Conservation (phyloP, 129 eudicot species). For the Rutidosis leptorrhynchoides region DNA sequence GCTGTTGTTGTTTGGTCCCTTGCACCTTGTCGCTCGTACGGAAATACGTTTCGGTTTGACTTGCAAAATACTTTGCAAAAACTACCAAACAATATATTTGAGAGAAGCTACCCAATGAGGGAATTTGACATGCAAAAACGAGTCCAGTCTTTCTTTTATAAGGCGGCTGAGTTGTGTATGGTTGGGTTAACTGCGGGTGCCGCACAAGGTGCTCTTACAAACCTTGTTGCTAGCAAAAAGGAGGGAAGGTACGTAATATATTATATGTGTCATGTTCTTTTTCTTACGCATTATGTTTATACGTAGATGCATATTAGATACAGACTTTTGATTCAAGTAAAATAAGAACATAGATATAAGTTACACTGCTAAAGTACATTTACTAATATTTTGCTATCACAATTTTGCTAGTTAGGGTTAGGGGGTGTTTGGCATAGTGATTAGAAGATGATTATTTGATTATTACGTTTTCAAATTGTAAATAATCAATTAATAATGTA, state of each 20-base stretch:
- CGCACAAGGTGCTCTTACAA: constrained; percentile 78
- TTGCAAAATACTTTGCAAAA: constrained; percentile 89
- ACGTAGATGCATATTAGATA: background rate
- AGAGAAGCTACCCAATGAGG: constrained; percentile 78
- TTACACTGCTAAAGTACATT: background rate
- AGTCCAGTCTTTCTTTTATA: constrained; percentile 79
- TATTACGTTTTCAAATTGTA: too few species aligned
- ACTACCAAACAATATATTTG: constrained; percentile 91
- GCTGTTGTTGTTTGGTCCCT: constrained; percentile 89
- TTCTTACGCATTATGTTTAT: background rate
- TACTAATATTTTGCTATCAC: background rate
- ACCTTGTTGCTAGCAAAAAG: constrained; percentile 65
- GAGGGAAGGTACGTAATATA: constrained; percentile 57
- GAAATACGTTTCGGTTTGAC: constrained; percentile 85
- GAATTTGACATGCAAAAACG: constrained; percentile 91
- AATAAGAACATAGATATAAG: background rate
- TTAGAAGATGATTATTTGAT: too few species aligned
- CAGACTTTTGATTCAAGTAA: too few species aligned
- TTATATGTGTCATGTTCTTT: background rate
- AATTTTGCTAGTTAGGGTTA: background rate
- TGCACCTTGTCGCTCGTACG: constrained; percentile 99
- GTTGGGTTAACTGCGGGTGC: constrained; percentile 94
- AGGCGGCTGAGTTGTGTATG: constrained; percentile 92
- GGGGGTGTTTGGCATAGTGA: too few species aligned
- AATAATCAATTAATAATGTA: too few species aligned